Conservation (phyloP, 202 grass and related monocot genomes). For the Saccharum hybrid region DNA sequence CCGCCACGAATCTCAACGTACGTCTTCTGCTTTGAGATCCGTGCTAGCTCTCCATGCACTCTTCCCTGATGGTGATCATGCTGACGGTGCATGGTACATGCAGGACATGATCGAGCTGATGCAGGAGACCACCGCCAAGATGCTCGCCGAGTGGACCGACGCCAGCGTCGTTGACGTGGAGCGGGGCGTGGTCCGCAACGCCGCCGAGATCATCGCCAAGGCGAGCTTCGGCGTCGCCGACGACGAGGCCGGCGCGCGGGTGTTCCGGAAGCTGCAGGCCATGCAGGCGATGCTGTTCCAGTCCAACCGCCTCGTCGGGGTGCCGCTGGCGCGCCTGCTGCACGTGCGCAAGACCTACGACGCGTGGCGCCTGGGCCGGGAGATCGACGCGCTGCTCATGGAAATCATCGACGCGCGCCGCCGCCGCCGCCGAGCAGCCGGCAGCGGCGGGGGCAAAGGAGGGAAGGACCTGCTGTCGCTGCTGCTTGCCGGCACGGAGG, state of each 20-base stretch:
- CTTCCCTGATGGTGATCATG: too few species aligned
- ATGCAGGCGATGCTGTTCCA: slow-evolving; percentile 87
- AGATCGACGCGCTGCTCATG: slow-evolving; percentile 78
- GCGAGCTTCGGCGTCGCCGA: slow-evolving; percentile 65
- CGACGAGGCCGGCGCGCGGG: slow-evolving; percentile 48
- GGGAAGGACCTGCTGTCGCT: slow-evolving; percentile 61
- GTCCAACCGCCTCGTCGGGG: slow-evolving; percentile 72
- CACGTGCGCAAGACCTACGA: slow-evolving; percentile 54
- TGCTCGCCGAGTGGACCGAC: slow-evolving; percentile 57
- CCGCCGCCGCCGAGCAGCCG: neutral
- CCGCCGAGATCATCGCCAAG: slow-evolving; percentile 82
- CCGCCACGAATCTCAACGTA: slow-evolving; percentile 80
- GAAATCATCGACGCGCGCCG: slow-evolving; percentile 53
- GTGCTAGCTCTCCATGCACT: too few species aligned
- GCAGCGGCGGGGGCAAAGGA: too few species aligned
- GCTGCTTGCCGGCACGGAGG: slow-evolving; percentile 57
- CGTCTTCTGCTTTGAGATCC: too few species aligned
- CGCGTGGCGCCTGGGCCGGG: slow-evolving; percentile 74
- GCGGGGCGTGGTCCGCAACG: slow-evolving; percentile 57
- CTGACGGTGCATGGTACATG: too few species aligned
- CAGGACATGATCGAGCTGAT: slow-evolving; percentile 67
- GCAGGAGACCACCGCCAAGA: slow-evolving; percentile 62
- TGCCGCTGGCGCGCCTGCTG: slow-evolving; percentile 69
- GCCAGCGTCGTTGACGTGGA: slow-evolving; percentile 55
- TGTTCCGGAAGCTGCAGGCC: slow-evolving; percentile 70